These are phyloP conservation scores for Pythium rishiriense DNA, from an alignment of 352 stramenopile species.

Conservation along the genomic window DNA sequence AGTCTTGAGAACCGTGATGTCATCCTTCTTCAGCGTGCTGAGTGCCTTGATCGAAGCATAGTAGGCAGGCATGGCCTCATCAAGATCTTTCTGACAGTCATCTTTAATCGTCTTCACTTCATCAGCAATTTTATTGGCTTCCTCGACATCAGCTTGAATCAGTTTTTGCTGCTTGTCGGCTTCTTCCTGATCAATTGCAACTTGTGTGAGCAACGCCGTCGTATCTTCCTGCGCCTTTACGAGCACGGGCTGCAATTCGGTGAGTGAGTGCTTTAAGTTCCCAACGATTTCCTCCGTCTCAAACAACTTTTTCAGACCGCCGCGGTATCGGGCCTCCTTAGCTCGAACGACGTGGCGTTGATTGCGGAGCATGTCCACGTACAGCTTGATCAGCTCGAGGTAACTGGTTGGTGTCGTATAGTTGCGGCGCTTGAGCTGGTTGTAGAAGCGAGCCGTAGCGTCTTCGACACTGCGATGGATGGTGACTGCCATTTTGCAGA, in stretches of 20 bases:
- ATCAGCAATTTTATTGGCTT: conserved; percentile 82
- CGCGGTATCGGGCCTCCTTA: conserved; percentile 71
- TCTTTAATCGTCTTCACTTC: conserved; percentile 94
- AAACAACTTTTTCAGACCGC: conserved; percentile 90
- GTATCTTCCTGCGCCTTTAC: conserved; percentile 91
- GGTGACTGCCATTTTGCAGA: conserved; percentile 92
- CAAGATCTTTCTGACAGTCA: conserved; percentile 92
- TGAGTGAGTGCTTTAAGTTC: conserved; percentile 90
- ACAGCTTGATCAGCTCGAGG: conserved; percentile 93
- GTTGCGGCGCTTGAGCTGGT: conserved; percentile 86
- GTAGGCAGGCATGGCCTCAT: conserved; percentile 91
- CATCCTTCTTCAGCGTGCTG: conserved; percentile 91
- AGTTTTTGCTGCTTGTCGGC: conserved; percentile 91
- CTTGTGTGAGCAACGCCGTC: conserved; percentile 76
- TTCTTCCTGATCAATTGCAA: conserved; percentile 90
- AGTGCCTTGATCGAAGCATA: conserved; percentile 92
- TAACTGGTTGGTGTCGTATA: conserved; percentile 97
- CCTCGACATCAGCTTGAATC: conserved; percentile 83
- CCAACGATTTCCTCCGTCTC: conserved; percentile 93
- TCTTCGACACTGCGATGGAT: conserved; percentile 93
- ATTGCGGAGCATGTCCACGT: conserved; percentile 94
- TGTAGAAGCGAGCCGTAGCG: conserved; percentile 82
- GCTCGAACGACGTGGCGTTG: conserved; percentile 89
- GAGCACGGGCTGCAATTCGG: conserved; percentile 90
- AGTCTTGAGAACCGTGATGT: conserved; percentile 94